A percentile compares a stretch with the other conserved stretches of the same genome.
Evolutionary conservation across 768 basidiomycete genomes (phyloP).

Genomic region (Pleurotus eryngii): DNA sequence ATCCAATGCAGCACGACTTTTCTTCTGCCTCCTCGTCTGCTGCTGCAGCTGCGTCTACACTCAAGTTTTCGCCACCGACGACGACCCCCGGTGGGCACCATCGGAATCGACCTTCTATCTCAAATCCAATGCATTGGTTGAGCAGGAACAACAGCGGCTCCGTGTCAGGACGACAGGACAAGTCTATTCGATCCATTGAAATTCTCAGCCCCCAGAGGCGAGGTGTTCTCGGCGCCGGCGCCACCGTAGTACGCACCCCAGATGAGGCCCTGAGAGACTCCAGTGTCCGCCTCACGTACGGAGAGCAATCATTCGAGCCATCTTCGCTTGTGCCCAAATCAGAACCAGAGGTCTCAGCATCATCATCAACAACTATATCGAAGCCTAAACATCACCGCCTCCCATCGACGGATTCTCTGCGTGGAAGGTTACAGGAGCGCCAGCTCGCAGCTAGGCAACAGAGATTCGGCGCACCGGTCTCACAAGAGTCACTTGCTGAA

Average conservation of each 20-base stretch:
- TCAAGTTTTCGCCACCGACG: constrained; percentile 18
- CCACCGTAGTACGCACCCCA: constrained; percentile 74
- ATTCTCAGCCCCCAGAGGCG: constrained; percentile 35
- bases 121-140: constrained; percentile 52
- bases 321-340: neutral
- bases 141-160: constrained; percentile 30
- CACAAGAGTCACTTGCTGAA: neutral
- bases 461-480: neutral
- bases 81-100: constrained; percentile 23
- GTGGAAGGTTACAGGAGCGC: constrained; percentile 6
- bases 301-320: constrained; percentile 16
- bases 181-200: constrained; percentile 38
- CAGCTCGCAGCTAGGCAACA: constrained; percentile 3
- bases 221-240: constrained; percentile 64
- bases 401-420: constrained; percentile 8
- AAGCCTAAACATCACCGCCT: constrained; percentile 9
- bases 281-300: constrained; percentile 37
- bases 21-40: constrained; percentile 14
- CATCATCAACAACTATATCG: neutral
- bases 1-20: neutral
- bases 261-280: constrained; percentile 68
- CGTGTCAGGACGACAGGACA: constrained; percentile 28
- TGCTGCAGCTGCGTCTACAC: constrained; percentile 18
- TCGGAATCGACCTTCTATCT: constrained; percentile 33
- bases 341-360: neutral